Percentiles rank a stretch among this genome's conserved stretches.
Conservation (phyloP, 768 basidiomycete species). For the Mycena capillaripes region DNA sequence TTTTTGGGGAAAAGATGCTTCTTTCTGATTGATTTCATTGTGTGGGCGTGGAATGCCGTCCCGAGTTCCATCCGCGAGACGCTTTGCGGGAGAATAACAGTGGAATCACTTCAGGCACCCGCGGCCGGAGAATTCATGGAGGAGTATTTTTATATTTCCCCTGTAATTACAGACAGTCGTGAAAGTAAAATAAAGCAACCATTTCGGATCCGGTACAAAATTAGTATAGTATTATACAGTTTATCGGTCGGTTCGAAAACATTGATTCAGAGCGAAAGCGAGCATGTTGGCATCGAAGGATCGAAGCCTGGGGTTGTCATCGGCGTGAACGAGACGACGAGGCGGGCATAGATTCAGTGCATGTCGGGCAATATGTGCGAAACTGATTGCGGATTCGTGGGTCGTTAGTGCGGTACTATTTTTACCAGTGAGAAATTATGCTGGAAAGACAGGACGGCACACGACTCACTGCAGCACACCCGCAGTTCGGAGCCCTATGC, state of each 20-base stretch:
- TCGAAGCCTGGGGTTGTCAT: background rate
- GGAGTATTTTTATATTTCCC: slow-evolving; percentile 13
- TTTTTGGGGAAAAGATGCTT: background rate
- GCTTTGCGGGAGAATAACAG: background rate
- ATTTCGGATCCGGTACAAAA: no score
- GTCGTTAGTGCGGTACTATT: slow-evolving; percentile 20
- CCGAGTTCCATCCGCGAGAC: background rate
- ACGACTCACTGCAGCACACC: slow-evolving; percentile 27
- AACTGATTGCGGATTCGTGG: slow-evolving; percentile 29
- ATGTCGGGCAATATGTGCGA: slow-evolving; percentile 30
- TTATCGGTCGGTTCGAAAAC: slow-evolving; percentile 13
- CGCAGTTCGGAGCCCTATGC: slow-evolving; percentile 28
- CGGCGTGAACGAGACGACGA: slow-evolving; percentile 22
- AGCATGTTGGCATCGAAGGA: background rate
- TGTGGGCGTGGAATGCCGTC: slow-evolving; percentile 7
- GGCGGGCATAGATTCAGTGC: slow-evolving; percentile 24
- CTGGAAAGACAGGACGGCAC: background rate
- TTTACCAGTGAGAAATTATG: background rate
- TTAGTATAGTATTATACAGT: no score
- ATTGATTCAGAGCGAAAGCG: slow-evolving; percentile 11
- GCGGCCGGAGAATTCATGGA: slow-evolving; percentile 24
- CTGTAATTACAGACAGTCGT: background rate
- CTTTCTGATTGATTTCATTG: background rate
- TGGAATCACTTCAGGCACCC: slow-evolving; percentile 1
- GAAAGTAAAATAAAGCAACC: background rate